Evolutionary conservation across 139 green algal genomes (phyloP), one percentile per base, ranked within the genome.

Genomic region (Dunaliella sp.): DNA sequence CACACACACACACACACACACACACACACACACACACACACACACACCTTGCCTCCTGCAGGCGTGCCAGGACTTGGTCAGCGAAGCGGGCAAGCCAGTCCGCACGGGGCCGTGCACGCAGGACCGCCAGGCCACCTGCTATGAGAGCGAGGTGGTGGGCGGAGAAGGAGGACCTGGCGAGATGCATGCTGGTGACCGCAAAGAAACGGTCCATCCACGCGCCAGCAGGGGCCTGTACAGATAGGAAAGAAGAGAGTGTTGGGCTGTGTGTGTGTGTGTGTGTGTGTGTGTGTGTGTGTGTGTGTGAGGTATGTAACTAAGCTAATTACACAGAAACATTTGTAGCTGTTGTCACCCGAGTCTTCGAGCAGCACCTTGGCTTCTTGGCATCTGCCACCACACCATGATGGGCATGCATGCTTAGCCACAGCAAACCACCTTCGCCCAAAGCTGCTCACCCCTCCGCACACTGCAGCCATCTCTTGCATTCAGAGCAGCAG

Each of bases 51-150:
- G n/a, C 33, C 76, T 81, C 76, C 2, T 33, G 76, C 1, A 81
- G 76, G 76, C 76, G 37, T 24, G n/a, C n/a, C 30, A 81, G n/a
- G n/a, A 81, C 76, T 7, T 81, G 76, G 7, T 33, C 76, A 24
- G 33, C 76, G 12, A 81, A 81, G 76, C 76, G 76, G n/a, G 34
- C 76, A 1, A 81, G 76, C 76, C 76, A 81, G 12, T 81, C 76
- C 12, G n/a, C 34, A 31, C 76, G 76, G 25, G 76, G 76, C 76
- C 76, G 76, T 31, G 34, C 76, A 38, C 76, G 76, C 76, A 81
- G 33, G 2, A 34, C 76, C 1, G 76, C 76, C 30, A 81, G 76
- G 30, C 76, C 76, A 1, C 76, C 76, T 1, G 34, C 76, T 1
- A 81, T 33, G 7, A 81, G n/a, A 1, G 76, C 76, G n/a, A 81